Evolutionary conservation across 345 rosid genomes (phyloP), one percentile per base, ranked within the genome.

Genomic region (Populus deltoides): DNA sequence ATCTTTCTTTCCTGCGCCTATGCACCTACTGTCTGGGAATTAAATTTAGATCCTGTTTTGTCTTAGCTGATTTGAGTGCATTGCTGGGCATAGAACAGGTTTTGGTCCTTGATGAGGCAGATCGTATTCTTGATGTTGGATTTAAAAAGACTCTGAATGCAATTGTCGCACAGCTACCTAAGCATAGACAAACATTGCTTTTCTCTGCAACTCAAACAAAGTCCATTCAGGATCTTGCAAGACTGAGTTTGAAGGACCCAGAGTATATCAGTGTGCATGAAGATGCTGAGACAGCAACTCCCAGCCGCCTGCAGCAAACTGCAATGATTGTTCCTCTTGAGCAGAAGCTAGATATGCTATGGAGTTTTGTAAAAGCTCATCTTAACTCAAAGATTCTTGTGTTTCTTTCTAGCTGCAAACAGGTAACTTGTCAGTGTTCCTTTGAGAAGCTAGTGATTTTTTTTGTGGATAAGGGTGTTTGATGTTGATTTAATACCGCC

Each of bases 101-200:
- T 84, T 83, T 95, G 93, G 90, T 96, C 73, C 94, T 96, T 73
- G 98, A 96, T 77, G 99, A 96, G 90, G 99, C 99, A 75, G 99
- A 96, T 83, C 97, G 97, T 25, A 91, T 96, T 63, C 99, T 96
- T 80, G 99, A 96, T 74, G 85, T 89, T 80, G 94, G 94, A 16
- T 96, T 96, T 78, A 92, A 91, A 87, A 92, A 92, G 83, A 78
- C 88, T 61, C 75, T 96, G 76, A 91, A 96, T 89, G 97, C 97
- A 61, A 96, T 96, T 38, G 77, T 95, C 68, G 90, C 99, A 1
- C 98, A 93, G 88, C 86, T 95, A 53, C 96, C 99, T 53, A 90
- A 83, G 86, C 84, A 65, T 70, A 86, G 99, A 74, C 98, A 95
- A 83, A 93, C 99, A 45, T 76, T 95, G 76, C 99, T 95, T 70